Conservation (phyloP, 1,284 basidiomycete genomes). For the Puccinia coronata region DNA sequence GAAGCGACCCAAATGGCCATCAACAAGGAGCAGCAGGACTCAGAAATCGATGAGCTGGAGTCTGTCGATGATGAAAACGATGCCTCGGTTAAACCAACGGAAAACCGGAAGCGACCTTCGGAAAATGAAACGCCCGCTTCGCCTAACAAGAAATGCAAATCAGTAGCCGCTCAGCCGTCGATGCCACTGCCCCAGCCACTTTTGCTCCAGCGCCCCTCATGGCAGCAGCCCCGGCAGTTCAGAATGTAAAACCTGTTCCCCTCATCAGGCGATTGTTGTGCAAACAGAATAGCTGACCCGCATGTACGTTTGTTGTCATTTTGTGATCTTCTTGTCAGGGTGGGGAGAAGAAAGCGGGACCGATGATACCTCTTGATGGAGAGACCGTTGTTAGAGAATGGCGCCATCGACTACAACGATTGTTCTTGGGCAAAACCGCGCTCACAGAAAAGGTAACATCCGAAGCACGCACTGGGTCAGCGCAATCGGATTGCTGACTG, state of each 20-base stretch:
- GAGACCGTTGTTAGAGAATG: conserved; percentile 63
- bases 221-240: not conserved
- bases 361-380: conserved; percentile 26
- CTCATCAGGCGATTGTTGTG: not conserved
- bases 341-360: conserved; percentile 44
- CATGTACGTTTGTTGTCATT: not conserved
- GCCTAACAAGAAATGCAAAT: conserved; percentile 44
- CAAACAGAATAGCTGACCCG: not conserved
- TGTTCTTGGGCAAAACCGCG: conserved; percentile 70
- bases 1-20: conserved; percentile 16
- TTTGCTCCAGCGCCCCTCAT: conserved; percentile 22
- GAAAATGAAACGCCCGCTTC: conserved; percentile 24
- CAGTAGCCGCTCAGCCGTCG: conserved; percentile 21
- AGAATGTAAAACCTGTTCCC: conserved; percentile 19
- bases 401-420: conserved; percentile 86
- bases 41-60: conserved; percentile 48
- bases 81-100: conserved; percentile 8
- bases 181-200: conserved; percentile 30
- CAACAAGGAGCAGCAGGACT: conserved; percentile 15
- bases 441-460: conserved; percentile 57
- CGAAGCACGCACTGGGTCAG: not conserved
- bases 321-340: conserved; percentile 5
- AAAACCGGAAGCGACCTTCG: conserved; percentile 43
- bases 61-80: conserved; percentile 10
- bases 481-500: not conserved